Percentiles rank a stretch among this genome's conserved stretches.
phyloP scores from a whole-genome alignment of 345 rosid species.

The Acer yangbiense region DNA sequence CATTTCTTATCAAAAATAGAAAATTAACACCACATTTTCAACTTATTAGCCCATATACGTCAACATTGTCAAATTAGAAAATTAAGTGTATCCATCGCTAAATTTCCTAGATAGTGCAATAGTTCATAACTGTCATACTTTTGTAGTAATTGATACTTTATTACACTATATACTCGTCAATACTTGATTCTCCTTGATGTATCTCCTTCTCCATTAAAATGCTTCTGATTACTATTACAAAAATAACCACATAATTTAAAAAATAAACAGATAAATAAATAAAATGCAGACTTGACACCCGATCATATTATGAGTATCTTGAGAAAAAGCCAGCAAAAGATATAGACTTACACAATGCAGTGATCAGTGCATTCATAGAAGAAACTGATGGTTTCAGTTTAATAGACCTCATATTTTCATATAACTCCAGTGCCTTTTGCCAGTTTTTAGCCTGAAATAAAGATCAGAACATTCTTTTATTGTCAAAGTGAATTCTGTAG shows the following conservation, averaged over 20 bases:
- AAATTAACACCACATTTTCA: background rate
- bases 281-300: too few species aligned
- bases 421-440: conserved; percentile 82
- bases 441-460: conserved; percentile 75
- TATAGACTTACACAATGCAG: conserved; percentile 76
- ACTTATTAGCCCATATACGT: background rate
- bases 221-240: background rate
- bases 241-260: too few species aligned
- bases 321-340: background rate
- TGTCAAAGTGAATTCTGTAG: background rate
- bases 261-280: too few species aligned
- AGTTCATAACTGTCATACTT: background rate
- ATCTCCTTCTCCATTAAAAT: background rate
- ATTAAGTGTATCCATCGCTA: background rate
- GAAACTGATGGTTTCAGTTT: conserved; percentile 73
- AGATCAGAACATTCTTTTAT: conserved; percentile 5
- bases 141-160: background rate
- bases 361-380: conserved; percentile 84
- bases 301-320: background rate
- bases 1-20: conserved; percentile 13
- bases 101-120: background rate
- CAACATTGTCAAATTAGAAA: background rate
- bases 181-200: background rate
- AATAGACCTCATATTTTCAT: conserved; percentile 65
- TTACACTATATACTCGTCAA: background rate